Base-by-base conservation (phyloP, 306 rosid genomes). In the Sesbania bispinosa region DNA sequence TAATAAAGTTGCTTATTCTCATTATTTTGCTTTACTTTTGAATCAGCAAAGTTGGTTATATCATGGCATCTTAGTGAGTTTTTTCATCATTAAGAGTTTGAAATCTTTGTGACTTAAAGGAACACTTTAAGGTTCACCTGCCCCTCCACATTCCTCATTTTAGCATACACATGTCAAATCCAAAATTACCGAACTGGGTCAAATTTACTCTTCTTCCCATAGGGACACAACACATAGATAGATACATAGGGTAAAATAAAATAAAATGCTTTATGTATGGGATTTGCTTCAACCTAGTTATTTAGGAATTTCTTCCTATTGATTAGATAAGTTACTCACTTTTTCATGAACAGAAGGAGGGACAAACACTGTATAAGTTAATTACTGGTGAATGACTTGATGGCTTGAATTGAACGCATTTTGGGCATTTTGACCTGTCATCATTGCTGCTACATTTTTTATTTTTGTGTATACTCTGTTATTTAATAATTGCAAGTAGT, bases 61-160 rank as follows among this genome's bases (percentile, higher is more conserved):
- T 88, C 81, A 90, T 87, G 81, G 72, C 89, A 85, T 84, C 85
- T 80, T 85, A 85, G 90, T 88, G 98, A 93, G 85, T 88, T 88
- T 83, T 15, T 73, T 74, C 94, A 93, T 93, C 92, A 90, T 90
- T 77, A 80, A 78, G 24, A 62, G 62, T 88, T 90, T 90, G 98
- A 93, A 76, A 62, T 64, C 69, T 64, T 82, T 23, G 65, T 73
- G 80, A 72, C 81, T 67, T 27, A 58, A 69, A 69, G 82, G 78
- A 66, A 18, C 84, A 45, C 84, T 67, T 79, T 68, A 80, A 67
- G 71, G 58, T 82, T 77, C 69, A 80, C 83, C 79, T 38, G 59
- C 68, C 64, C 76, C 67, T 43, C 74, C 80, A 65, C 45, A 75
- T 79, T 63, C 38, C 65, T 51, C 75, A 70, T 77, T 54, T 75